A percentile compares a stretch with the other conserved stretches of the same genome.
phyloP scores from a whole-genome alignment of 805 yeast genomes.

The Candida morakotiae region DNA sequence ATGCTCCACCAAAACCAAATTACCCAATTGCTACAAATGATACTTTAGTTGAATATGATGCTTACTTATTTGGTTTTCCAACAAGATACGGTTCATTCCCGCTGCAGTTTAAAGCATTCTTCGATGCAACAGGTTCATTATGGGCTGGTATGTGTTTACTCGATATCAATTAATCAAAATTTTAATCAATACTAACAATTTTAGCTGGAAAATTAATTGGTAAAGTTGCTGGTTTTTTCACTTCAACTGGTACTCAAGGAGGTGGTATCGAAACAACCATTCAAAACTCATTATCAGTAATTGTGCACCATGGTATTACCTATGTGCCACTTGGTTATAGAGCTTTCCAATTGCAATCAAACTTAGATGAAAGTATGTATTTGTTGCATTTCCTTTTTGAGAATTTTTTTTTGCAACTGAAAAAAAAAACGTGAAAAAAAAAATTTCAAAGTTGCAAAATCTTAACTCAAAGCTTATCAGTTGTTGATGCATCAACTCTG shows the following conservation, averaged over 20 bases:
- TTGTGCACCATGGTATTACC: constrained; percentile 78
- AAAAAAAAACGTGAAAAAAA: too few species aligned
- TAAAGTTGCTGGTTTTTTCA: constrained; percentile 71
- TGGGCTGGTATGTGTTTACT: constrained; percentile 41
- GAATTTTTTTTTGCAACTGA: too few species aligned
- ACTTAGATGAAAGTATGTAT: constrained; percentile 58
- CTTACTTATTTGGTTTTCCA: constrained; percentile 80
- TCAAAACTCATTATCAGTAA: constrained; percentile 57
- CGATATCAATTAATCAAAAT: too few species aligned
- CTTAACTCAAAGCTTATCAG: too few species aligned
- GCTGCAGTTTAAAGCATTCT: constrained; percentile 71
- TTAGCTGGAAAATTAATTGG: constrained; percentile 59
- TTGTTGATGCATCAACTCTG: too few species aligned
- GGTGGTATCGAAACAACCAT: constrained; percentile 81
- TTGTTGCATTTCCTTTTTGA: too few species aligned
- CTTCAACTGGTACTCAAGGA: constrained; percentile 70
- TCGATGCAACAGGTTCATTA: constrained; percentile 74
- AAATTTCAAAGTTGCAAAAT: too few species aligned
- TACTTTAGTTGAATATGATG: constrained; percentile 64
- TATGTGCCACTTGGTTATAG: constrained; percentile 76
- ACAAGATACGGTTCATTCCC: constrained; percentile 82
- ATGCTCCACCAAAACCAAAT: constrained; percentile 51
- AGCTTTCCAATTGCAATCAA: constrained; percentile 50
- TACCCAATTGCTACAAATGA: constrained; percentile 61
- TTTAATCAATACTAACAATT: too few species aligned